A percentile compares a stretch with the other conserved stretches of the same genome.
Conservation (phyloP, 1,139 yeast genomes). For the Blastobotrys persicus region DNA sequence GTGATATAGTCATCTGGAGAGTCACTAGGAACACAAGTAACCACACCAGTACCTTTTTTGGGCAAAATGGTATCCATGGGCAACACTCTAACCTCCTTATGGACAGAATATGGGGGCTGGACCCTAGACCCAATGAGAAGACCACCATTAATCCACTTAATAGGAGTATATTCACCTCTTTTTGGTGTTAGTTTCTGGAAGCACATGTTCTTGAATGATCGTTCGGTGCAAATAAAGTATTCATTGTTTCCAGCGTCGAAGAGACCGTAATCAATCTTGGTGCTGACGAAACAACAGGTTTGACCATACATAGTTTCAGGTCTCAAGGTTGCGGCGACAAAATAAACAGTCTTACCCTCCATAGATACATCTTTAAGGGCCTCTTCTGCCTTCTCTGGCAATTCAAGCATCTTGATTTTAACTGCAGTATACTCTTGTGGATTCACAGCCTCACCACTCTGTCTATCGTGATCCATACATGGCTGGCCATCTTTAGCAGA, state of each 20-base stretch:
- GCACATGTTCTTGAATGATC: slow-evolving; percentile 98
- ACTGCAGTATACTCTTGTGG: slow-evolving; percentile 97
- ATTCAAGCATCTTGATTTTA: slow-evolving; percentile 71
- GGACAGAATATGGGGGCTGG: slow-evolving; percentile 75
- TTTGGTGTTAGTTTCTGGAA: slow-evolving; percentile 89
- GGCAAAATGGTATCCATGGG: slow-evolving; percentile 98
- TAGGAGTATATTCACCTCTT: slow-evolving; percentile 73
- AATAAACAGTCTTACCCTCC: slow-evolving; percentile 63
- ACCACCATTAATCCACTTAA: slow-evolving; percentile 62
- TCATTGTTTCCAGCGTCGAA: slow-evolving; percentile 80
- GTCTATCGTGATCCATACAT: slow-evolving; percentile 99
- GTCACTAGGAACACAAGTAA: slow-evolving; percentile 97
- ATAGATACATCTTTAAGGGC: slow-evolving; percentile 50
- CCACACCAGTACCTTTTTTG: slow-evolving; percentile 97
- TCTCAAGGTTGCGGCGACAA: slow-evolving; percentile 96
- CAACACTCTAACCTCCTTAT: slow-evolving; percentile 71
- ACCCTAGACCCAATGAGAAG: slow-evolving; percentile 82
- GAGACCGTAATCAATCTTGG: slow-evolving; percentile 87
- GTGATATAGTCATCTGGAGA: slow-evolving; percentile 97
- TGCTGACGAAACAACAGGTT: slow-evolving; percentile 96
- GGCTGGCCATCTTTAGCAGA: slow-evolving; percentile 99
- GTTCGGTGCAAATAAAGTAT: slow-evolving; percentile 83
- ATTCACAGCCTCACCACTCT: slow-evolving; percentile 92
- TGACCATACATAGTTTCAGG: slow-evolving; percentile 99
- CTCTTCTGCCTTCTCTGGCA: slow-evolving; percentile 52